A percentile compares a stretch with the other conserved stretches of the same genome.
phyloP scores from a whole-genome alignment of 306 rosid species.

The Malus orientalis region DNA sequence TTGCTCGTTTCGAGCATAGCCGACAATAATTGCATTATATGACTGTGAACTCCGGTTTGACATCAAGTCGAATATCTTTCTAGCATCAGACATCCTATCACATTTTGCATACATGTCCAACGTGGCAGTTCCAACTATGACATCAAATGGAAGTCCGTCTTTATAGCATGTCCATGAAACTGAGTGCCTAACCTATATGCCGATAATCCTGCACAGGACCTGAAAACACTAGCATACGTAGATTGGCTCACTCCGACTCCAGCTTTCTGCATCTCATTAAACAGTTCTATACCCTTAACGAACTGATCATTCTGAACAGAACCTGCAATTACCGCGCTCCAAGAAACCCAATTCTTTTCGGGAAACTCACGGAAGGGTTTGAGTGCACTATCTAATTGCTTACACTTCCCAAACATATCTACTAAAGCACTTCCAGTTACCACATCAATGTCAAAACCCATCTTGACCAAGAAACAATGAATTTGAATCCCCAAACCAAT shows the following conservation, averaged over 20 bases:
- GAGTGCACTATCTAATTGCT: conserved; percentile 20
- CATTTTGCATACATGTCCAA: conserved; percentile 90
- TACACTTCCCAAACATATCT: conserved; percentile 26
- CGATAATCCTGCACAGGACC: conserved; percentile 74
- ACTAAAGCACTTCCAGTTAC: conserved; percentile 66
- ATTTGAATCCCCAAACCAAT: conserved; percentile 34
- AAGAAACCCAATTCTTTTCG: not conserved
- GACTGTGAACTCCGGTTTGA: conserved; percentile 53
- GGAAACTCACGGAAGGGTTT: not conserved
- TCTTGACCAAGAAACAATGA: not conserved
- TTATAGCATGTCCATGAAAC: conserved; percentile 42
- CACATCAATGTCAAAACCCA: not conserved
- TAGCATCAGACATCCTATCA: conserved; percentile 47
- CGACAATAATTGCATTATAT: conserved; percentile 65
- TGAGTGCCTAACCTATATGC: conserved; percentile 55
- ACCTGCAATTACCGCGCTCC: not conserved
- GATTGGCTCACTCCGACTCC: conserved; percentile 75
- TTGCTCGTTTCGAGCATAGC: conserved; percentile 43
- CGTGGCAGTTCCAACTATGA: conserved; percentile 70
- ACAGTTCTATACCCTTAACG: conserved; percentile 43
- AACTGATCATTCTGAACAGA: conserved; percentile 44
- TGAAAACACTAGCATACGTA: conserved; percentile 67
- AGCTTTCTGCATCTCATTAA: conserved; percentile 48
- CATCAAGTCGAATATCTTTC: conserved; percentile 44
- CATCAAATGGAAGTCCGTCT: conserved; percentile 43